Base-by-base conservation (phyloP, 164 flowering plant genomes). In the Vitis rupestris region DNA sequence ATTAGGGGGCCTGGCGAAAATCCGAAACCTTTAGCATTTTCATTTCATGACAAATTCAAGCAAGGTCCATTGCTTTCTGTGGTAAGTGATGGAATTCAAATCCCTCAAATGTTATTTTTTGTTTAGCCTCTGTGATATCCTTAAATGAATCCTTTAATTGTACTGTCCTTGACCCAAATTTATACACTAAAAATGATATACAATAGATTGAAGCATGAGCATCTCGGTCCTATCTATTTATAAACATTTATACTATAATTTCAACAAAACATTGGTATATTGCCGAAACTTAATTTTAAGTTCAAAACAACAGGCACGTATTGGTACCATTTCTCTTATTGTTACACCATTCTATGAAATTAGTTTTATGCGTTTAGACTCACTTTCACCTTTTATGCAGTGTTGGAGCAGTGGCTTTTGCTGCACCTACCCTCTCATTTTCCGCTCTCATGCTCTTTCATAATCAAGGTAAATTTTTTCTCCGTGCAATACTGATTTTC, bases 321-420 rank as follows among this genome's bases (percentile, higher is more conserved):
- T 37, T 0, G 0, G 44, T 37, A 37, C 44, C 7, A 37, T 1
- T 23, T 23, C 27, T 23, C 19, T 17, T 0, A 19, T 10, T 59
- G 10, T 10, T 16, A 30, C 3, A 16, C 8, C 60, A 14, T 57
- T 15, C 19, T 9, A 15, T 57, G 27, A 57, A 9, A 37, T 37
- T 37, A 37, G 44, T 3, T 23, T 37, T 37, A 37, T 37, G 44
- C 7, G 7, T 30, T 9, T 44, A 47, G 7, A 59, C 13, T 66
- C 10, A 15, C 49, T 63, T n/a, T 16, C 48, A 8, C 6, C 57
- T 73, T 13, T 62, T 56, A 12, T 81, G 81, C 89, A 92, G 99
- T 87, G 97, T 70, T 94, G 99, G 97, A 92, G 93, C 87, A 90
- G 86, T 78, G 99, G 99, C 64, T 84, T 86, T 82, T 92, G 97